Evolutionary conservation across 208 protist genomes (phyloP), one percentile per base, ranked within the genome.

Genomic region (Wallacemonas collosoma): DNA sequence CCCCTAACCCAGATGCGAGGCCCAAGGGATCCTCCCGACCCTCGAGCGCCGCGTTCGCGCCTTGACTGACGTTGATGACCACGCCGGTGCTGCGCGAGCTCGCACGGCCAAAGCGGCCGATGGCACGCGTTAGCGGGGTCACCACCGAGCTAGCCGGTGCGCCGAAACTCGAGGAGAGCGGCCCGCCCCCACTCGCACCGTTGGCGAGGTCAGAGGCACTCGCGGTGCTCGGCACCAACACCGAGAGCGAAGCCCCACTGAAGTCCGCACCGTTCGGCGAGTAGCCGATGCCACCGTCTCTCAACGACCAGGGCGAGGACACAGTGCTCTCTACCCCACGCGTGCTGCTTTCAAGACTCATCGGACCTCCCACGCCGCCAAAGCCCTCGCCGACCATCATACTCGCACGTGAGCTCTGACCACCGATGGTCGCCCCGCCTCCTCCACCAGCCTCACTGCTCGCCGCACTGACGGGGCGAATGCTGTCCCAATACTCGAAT

Each of bases 41-140:
- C 43, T 65, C 60, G 41, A 53, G 60, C 41, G 60, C 43, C 3
- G 60, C 14, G 11, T 6, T 50, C 60, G 36, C 40, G 43, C 60
- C 60, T 48, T 65, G 60, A 38, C 60, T 65, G 8, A 65, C 60
- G 60, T 65, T 65, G 60, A 65, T 65, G 11, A 65, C 60, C 60
- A 65, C 60, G 60, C 60, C 60, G 12, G 60, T 8, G 40, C 15
- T 65, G 60, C 60, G 60, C 40, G 43, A 15, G 15, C 40, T 41
- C 12, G 43, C 15, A 41, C 60, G 60, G n/a, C 60, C 40, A 35
- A 38, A 38, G 60, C 60, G 60, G 6, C 3, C 40, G 15, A 7
- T 12, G 4, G 60, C 14, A 15, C 60, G 43, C 7, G 40, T 51
- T 4, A 65, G 41, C 4, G 60, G 43, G 41, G 60, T 65, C 14